Evolutionary conservation across 202 grass and related monocot genomes (phyloP).

Genomic region (Setaria italica): DNA sequence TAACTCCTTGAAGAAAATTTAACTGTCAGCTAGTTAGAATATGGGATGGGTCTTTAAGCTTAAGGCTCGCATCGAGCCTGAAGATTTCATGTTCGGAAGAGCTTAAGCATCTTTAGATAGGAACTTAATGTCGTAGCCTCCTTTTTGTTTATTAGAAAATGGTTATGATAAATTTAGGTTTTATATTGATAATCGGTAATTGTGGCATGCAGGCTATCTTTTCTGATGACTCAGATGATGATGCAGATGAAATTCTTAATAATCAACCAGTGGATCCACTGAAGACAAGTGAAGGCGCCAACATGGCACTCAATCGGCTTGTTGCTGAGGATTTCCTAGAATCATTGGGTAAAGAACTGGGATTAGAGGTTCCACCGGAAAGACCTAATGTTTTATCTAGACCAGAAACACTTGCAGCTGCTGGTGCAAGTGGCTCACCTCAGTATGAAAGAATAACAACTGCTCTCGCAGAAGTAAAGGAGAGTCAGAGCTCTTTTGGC

Average conservation of each 20-base stretch:
- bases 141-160: conserved; percentile 29
- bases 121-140: not conserved
- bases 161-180: conserved; percentile 11
- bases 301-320: conserved; percentile 91
- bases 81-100: conserved; percentile 6
- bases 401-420: conserved; percentile 47
- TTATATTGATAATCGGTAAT: conserved; percentile 34
- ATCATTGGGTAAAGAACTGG: conserved; percentile 93
- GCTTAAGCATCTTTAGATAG: not conserved
- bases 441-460: conserved; percentile 30
- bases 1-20: not conserved
- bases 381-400: conserved; percentile 46
- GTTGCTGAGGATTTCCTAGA: conserved; percentile 95
- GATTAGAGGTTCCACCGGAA: conserved; percentile 85
- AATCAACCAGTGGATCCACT: conserved; percentile 59
- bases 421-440: conserved; percentile 30
- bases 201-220: conserved; percentile 80
- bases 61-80: not conserved
- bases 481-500: conserved; percentile 28
- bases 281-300: conserved; percentile 90
- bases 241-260: conserved; percentile 53
- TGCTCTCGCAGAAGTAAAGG: conserved; percentile 37
- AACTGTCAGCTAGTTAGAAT: not conserved
- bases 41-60: not conserved
- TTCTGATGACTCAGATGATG: conserved; percentile 94